These are phyloP conservation scores for Pestalotiopsis sp. DNA, from an alignment of 2,329 filamentous ascomycete genomes.

Conservation along the genomic window DNA sequence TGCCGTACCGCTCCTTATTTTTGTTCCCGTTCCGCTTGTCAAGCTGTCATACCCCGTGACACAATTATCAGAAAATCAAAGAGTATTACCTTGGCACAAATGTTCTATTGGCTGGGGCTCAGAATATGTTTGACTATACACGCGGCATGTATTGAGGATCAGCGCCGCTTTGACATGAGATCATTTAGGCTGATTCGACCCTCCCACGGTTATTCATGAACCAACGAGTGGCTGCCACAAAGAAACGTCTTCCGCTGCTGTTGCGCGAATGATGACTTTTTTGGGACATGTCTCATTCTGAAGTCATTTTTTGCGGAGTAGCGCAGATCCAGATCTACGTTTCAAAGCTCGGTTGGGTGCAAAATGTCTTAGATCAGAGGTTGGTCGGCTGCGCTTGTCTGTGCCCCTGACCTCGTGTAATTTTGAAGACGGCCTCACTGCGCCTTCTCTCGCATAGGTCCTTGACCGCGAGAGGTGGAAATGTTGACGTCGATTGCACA, in stretches of 20 bases:
- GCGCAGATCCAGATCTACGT: conserved; percentile 5
- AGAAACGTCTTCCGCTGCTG: too few species aligned
- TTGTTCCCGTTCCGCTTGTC: background rate
- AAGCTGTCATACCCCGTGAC: background rate
- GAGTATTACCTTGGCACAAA: background rate
- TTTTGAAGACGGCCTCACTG: background rate
- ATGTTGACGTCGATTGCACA: background rate
- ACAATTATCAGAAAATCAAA: background rate
- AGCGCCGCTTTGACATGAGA: background rate
- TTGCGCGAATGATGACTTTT: background rate
- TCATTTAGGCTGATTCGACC: background rate
- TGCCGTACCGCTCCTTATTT: background rate
- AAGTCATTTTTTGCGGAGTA: background rate
- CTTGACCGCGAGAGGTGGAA: background rate
- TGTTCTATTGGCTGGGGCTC: background rate
- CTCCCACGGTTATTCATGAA: background rate
- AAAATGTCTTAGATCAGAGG: conserved; percentile 1
- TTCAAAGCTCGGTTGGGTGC: background rate
- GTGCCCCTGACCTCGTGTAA: background rate
- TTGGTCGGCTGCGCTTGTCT: background rate
- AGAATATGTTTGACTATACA: background rate
- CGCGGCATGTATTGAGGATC: background rate
- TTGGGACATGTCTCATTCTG: background rate
- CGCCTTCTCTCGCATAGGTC: background rate
- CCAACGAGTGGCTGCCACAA: background rate